Evolutionary conservation across 768 basidiomycete species (phyloP).

Genomic region (Termitomyces sp.): DNA sequence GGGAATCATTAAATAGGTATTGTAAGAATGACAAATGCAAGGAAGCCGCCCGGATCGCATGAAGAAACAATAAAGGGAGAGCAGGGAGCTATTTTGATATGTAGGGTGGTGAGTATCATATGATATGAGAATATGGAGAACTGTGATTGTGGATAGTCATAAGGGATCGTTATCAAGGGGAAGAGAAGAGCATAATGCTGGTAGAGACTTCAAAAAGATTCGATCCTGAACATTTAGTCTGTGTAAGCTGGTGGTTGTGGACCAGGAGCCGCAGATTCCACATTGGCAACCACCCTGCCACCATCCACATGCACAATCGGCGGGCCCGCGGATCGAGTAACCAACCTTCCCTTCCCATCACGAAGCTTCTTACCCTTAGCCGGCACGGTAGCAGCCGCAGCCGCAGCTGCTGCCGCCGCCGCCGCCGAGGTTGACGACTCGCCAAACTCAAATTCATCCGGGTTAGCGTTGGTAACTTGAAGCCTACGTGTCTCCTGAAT

Average conservation of each 20-base stretch:
- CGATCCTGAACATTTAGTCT: not conserved
- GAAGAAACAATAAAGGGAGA: not conserved
- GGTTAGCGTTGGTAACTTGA: constrained; percentile 33
- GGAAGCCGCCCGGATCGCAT: not conserved
- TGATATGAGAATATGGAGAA: not conserved
- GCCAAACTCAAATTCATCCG: constrained; percentile 6
- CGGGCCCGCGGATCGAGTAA: constrained; percentile 22
- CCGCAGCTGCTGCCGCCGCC: constrained; percentile 10
- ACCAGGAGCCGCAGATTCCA: constrained; percentile 9
- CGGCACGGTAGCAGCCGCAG: not conserved
- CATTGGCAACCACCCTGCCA: constrained; percentile 25
- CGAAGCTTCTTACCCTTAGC: not conserved
- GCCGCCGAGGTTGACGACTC: constrained; percentile 11
- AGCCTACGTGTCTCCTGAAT: constrained; percentile 30
- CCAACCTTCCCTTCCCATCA: constrained; percentile 15
- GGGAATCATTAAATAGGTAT: constrained; percentile 1
- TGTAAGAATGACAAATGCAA: constrained; percentile 3
- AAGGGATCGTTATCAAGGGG: constrained; percentile 1
- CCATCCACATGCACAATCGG: constrained; percentile 37
- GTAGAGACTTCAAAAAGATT: not conserved
- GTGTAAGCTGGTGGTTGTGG: constrained; percentile 15
- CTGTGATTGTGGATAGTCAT: not conserved
- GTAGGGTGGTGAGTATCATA: not conserved
- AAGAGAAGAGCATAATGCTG: not conserved
- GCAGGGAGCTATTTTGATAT: constrained; percentile 4